Evolutionary conservation across 23 red algal species (phyloP), one percentile per base, ranked within the genome.

Genomic region (Pyropia yezoensis): DNA sequence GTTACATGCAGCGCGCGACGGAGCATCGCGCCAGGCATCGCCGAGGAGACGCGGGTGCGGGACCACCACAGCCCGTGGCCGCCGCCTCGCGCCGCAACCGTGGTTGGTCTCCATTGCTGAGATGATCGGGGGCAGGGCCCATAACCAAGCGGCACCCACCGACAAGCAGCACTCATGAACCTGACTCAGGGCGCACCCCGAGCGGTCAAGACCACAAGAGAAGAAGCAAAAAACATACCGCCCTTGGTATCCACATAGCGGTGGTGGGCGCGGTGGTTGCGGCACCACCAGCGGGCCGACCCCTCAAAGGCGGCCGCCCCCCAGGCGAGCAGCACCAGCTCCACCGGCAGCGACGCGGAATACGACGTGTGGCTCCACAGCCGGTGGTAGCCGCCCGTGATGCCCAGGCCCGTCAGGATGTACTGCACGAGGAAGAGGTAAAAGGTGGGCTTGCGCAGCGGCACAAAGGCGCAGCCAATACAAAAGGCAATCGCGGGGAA

Each of bases 311-410:
- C 92, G 1, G 92, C 92, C 19, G 92, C 92, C 8, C 92, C 92
- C 78, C 84, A 96, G 0, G 71, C 76, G 1, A 83, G 73, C 34
- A 96, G 66, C 20, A 89, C 84, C 59, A 89, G 68, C 67, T 96
- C 75, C 2, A 90, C 86, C n/a, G 76, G 65, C 62, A 53, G 79
- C 27, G 79, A 75, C 2, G 84, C 92, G 13, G 87, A 27, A 59
- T 96, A 96, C 21, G 85, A 77, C 26, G 74, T 72, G 62, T 96
- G 92, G 21, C 73, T 79, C 76, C 71, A 96, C 7, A 89, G 57
- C n/a, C 92, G 78, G 52, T 96, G 92, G 62, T 96, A 96, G 20
- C 92, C 92, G 24, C 79, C 92, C 29, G 92, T 96, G 60, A 96
- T 96, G 8, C 92, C 92, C 15, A 88, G 66, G 53, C 92, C 92